Evolutionary conservation across 495 filamentous ascomycete species (phyloP).

Genomic region (Achaetomiella virescens): DNA sequence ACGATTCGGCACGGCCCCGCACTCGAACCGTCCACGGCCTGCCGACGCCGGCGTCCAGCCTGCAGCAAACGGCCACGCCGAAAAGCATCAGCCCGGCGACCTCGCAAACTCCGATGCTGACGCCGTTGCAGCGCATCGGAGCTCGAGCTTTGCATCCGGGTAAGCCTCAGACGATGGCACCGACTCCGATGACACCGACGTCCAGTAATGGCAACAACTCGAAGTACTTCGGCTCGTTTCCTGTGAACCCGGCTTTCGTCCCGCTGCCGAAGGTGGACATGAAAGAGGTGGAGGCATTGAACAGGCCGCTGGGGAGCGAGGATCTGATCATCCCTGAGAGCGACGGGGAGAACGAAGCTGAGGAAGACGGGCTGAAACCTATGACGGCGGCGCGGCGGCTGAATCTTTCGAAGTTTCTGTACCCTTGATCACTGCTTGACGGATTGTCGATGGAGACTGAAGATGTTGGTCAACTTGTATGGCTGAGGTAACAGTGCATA

Average conservation of each 20-base stretch:
- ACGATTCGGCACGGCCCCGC: slow-evolving; percentile 12
- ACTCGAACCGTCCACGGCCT: slow-evolving; percentile 27
- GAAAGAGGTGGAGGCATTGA: slow-evolving; percentile 34
- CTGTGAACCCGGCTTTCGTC: slow-evolving; percentile 37
- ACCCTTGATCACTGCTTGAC: slow-evolving; percentile 28
- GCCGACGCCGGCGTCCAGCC: slow-evolving; percentile 29
- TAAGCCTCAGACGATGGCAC: slow-evolving; percentile 29
- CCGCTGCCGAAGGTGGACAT: slow-evolving; percentile 38
- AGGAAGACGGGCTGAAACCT: slow-evolving; percentile 17
- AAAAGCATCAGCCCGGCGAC: slow-evolving; percentile 21
- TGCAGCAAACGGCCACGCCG: slow-evolving; percentile 24
- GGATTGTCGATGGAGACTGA: background rate
- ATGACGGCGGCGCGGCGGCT: slow-evolving; percentile 25
- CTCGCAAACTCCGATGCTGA: slow-evolving; percentile 23
- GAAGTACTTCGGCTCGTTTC: slow-evolving; percentile 17
- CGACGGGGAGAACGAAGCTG: slow-evolving; percentile 53
- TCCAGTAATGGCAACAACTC: slow-evolving; percentile 19
- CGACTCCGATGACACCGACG: slow-evolving; percentile 15
- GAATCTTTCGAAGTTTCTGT: slow-evolving; percentile 51
- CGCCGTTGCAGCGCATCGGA: slow-evolving; percentile 44
- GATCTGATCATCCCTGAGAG: slow-evolving; percentile 68
- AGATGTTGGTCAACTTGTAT: background rate
- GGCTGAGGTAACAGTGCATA: background rate
- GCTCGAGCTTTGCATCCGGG: slow-evolving; percentile 35
- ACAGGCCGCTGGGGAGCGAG: slow-evolving; percentile 58